Conservation (phyloP, 495 filamentous ascomycete species). For the Cladorrhinum samala region DNA sequence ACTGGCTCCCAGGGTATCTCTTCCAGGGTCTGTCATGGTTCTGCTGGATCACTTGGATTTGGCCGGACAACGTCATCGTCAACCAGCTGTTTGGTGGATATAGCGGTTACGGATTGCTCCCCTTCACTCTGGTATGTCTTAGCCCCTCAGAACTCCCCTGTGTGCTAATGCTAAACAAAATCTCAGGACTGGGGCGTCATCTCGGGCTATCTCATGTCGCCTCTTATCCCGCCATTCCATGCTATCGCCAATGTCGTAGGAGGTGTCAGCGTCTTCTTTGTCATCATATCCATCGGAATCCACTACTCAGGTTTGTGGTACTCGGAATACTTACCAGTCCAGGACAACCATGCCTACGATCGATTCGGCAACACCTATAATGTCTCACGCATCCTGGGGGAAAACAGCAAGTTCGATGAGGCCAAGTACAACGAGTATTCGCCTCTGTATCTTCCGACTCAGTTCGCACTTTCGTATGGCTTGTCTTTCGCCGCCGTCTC, state of each 20-base stretch:
- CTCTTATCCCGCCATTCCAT: slow-evolving; percentile 64
- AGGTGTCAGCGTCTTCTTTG: slow-evolving; percentile 49
- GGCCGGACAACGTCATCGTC: slow-evolving; percentile 55
- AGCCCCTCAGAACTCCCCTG: neutral
- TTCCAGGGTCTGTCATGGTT: slow-evolving; percentile 54
- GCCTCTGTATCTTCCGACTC: slow-evolving; percentile 55
- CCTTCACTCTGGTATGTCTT: slow-evolving; percentile 42
- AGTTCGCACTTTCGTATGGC: slow-evolving; percentile 59
- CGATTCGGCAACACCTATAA: slow-evolving; percentile 55
- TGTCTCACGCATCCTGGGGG: slow-evolving; percentile 44
- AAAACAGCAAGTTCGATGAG: slow-evolving; percentile 45
- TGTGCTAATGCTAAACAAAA: neutral
- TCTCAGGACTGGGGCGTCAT: slow-evolving; percentile 60
- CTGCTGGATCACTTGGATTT: slow-evolving; percentile 58
- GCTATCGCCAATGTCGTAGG: slow-evolving; percentile 54
- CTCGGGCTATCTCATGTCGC: slow-evolving; percentile 58
- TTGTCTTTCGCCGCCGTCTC: slow-evolving; percentile 63
- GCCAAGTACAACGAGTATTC: slow-evolving; percentile 52
- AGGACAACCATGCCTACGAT: slow-evolving; percentile 52
- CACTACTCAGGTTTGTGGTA: slow-evolving; percentile 65
- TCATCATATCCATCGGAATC: slow-evolving; percentile 45
- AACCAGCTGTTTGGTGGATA: slow-evolving; percentile 64
- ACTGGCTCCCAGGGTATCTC: slow-evolving; percentile 56
- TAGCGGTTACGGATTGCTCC: slow-evolving; percentile 54
- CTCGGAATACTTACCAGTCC: slow-evolving; percentile 50